Evolutionary conservation across 2,329 filamentous ascomycete species (phyloP).

Genomic region (Fusarium ambrosium): DNA sequence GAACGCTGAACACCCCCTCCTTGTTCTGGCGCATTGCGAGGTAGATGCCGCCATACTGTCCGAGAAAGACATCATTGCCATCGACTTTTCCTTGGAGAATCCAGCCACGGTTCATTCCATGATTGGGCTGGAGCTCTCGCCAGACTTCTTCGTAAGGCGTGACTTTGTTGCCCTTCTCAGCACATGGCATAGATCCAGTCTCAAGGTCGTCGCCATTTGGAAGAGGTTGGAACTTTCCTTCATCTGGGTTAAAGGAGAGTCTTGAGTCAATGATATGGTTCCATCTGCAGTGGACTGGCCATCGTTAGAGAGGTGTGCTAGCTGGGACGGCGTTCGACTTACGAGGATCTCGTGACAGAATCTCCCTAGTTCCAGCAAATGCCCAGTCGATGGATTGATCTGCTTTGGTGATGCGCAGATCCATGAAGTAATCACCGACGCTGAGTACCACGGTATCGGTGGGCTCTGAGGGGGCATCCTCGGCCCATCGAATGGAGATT

Average conservation of each 20-base stretch:
- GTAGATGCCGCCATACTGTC: not conserved
- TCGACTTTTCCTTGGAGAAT: not conserved
- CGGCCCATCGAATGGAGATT: not conserved
- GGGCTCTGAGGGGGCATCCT: not conserved
- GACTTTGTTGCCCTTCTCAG: not conserved
- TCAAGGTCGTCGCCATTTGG: not conserved
- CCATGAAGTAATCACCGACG: not conserved
- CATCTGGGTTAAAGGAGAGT: not conserved
- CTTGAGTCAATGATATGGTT: not conserved
- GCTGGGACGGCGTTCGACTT: not conserved
- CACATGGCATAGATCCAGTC: not conserved
- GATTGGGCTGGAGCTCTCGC: not conserved
- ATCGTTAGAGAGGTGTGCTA: not conserved
- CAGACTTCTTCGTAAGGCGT: not conserved
- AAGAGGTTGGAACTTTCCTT: not conserved
- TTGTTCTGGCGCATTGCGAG: not conserved
- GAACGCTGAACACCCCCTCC: not conserved
- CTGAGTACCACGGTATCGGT: not conserved
- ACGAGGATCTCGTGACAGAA: not conserved
- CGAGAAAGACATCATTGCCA: not conserved
- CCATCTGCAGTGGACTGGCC: not conserved
- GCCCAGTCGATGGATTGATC: not conserved
- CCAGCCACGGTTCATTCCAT: not conserved
- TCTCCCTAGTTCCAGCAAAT: not conserved
- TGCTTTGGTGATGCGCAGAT: not conserved